Base-by-base conservation (phyloP, 495 filamentous ascomycete genomes). In the Aspergillus carlsbadensis region DNA sequence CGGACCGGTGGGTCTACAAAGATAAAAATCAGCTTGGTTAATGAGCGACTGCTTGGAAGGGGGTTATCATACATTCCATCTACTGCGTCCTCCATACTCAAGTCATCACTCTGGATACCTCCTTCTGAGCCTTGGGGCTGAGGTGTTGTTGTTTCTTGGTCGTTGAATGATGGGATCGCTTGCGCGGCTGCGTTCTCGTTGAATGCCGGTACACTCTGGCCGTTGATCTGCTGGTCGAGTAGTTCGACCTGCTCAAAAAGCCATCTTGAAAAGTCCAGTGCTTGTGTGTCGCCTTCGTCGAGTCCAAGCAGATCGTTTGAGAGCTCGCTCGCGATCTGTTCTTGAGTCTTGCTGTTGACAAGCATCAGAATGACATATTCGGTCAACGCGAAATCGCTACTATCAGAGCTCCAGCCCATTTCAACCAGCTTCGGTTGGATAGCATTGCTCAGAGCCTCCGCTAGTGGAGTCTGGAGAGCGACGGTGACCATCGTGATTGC, bases 351-450 rank as follows among this genome's bases (percentile, higher is more conserved):
- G 54, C 92, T 90, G 69, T 97, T 97, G 54, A 87, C 90, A 26
- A 98, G 81, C 93, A 97, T 98, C 51, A 96, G 80, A 42, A 96
- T 88, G 58, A 98, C 93, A 69, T 97, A 98, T 72, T 98, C 94
- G 39, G 90, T 87, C 54, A 98, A 80, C 11, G 91, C 88, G 14
- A 88, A 85, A 64, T 90, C 93, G 58, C 82, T 79, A 54, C 84
- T 87, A 39, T 87, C 88, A 41, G 86, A 84, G 40, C 84, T 89
- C 94, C 93, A 97, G 54, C 91, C 92, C 54, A 92, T 87, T 70
- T 98, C 93, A n/a, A 91, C 85, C 61, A 98, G 74, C 73, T 97
- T 97, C n/a, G 89, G 87, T 69, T 93, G 89, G 48, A 96, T 89
- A 37, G 81, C 86, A 70, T 76, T 77, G 65, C 86, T 88, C 41